These are phyloP conservation scores for Clarireedia hainanense DNA, from an alignment of 2,329 filamentous ascomycete genomes.

Conservation along the genomic window DNA sequence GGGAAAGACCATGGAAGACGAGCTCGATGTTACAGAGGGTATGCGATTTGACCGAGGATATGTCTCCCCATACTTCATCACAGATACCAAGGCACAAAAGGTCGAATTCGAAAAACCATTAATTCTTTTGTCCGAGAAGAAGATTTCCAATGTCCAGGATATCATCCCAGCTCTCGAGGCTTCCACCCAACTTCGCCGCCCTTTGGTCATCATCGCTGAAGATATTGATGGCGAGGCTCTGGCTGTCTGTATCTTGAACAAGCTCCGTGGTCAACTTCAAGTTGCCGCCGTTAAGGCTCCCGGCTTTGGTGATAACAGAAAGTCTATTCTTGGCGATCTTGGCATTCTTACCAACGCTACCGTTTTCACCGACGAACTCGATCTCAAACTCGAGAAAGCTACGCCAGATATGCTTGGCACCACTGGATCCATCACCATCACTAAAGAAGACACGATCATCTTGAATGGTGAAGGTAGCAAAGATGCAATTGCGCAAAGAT, in stretches of 20 bases:
- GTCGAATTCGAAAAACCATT: slow-evolving; percentile 99
- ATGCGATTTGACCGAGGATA: slow-evolving; percentile 99
- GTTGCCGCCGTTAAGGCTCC: slow-evolving; percentile 98
- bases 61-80: slow-evolving; percentile 99
- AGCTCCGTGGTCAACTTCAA: slow-evolving; percentile 98
- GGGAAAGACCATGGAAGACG: slow-evolving; percentile 95
- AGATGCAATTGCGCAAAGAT: slow-evolving; percentile 87
- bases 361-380: slow-evolving; percentile 97
- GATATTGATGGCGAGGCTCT: slow-evolving; percentile 98
- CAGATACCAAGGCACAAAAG: slow-evolving; percentile 96
- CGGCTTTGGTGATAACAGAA: slow-evolving; percentile 99
- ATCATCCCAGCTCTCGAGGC: slow-evolving; percentile 97
- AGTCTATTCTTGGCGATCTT: slow-evolving; percentile 96
- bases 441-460: slow-evolving; percentile 99
- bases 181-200: slow-evolving; percentile 89
- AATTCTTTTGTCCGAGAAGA: slow-evolving; percentile 98
- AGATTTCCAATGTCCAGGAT: slow-evolving; percentile 98
- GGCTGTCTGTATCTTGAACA: slow-evolving; percentile 98
- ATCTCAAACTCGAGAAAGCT: slow-evolving; percentile 98
- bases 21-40: slow-evolving; percentile 98
- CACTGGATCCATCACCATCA: slow-evolving; percentile 98
- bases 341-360: slow-evolving; percentile 93
- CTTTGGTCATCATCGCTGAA: slow-evolving; percentile 96
- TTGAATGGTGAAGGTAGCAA: slow-evolving; percentile 96
- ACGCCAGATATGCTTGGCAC: slow-evolving; percentile 93